A percentile compares a stretch with the other conserved stretches of the same genome.
Conservation (phyloP, 345 rosid genomes). For the Cochlearia excelsa region DNA sequence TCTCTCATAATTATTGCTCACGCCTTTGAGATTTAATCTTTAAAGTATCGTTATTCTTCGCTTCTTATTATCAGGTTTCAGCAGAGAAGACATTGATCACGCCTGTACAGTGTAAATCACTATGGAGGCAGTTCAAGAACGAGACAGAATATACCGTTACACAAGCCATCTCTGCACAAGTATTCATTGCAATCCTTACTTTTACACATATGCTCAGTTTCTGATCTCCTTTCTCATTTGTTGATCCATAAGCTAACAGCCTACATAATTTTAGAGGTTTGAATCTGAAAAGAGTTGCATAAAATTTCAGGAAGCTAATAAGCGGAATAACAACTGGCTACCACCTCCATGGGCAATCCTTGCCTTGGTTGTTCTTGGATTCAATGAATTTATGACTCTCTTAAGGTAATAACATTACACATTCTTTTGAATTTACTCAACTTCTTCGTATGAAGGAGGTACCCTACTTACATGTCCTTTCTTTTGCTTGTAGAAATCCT, state of each 20-base stretch:
- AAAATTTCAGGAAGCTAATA: conserved; percentile 84
- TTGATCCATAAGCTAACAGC: too few species aligned
- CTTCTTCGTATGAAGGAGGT: conserved; percentile 1
- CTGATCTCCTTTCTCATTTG: conserved; percentile 2
- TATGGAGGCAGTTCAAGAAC: conserved; percentile 96
- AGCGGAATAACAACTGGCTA: conserved; percentile 89
- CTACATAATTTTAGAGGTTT: not conserved
- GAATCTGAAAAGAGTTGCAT: conserved; percentile 2
- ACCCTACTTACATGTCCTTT: conserved; percentile 17
- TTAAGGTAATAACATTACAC: conserved; percentile 52
- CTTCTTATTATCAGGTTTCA: conserved; percentile 32
- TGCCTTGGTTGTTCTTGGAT: conserved; percentile 80
- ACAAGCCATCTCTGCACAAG: conserved; percentile 99
- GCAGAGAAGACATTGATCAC: conserved; percentile 76
- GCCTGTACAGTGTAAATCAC: conserved; percentile 90
- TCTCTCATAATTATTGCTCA: too few species aligned
- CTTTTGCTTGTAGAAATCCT: conserved; percentile 72
- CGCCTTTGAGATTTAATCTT: too few species aligned
- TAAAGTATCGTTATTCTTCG: too few species aligned
- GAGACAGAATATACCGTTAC: conserved; percentile 93
- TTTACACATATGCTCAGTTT: not conserved
- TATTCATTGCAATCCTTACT: conserved; percentile 7
- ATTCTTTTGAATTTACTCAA: conserved; percentile 14
- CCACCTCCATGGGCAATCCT: conserved; percentile 99
- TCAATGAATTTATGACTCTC: conserved; percentile 97